Evolutionary conservation across 2,329 filamentous ascomycete genomes (phyloP).

Genomic region (Metarhizium rileyi): DNA sequence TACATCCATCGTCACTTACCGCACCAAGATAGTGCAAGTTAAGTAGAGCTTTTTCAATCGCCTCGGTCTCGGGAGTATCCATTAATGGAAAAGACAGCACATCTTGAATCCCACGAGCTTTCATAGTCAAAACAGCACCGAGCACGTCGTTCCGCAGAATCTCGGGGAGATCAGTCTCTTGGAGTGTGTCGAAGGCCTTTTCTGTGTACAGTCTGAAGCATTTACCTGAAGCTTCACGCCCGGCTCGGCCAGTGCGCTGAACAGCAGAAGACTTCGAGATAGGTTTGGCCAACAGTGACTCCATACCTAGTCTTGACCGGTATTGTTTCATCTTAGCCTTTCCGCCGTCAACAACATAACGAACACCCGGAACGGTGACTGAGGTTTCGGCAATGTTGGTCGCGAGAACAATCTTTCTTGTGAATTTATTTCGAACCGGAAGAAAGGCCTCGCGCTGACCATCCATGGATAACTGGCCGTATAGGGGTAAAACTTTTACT

Average conservation of each 20-base stretch:
- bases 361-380: conserved; percentile 86
- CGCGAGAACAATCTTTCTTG: conserved; percentile 80
- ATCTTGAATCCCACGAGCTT: conserved; percentile 77
- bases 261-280: conserved; percentile 92
- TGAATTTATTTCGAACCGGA: conserved; percentile 58
- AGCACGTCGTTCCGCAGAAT: conserved; percentile 85
- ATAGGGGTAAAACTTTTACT: conserved; percentile 66
- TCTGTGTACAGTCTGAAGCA: conserved; percentile 87
- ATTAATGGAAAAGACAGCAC: conserved; percentile 77
- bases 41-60: conserved; percentile 71
- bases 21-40: conserved; percentile 74
- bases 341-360: conserved; percentile 84
- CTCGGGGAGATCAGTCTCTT: conserved; percentile 72
- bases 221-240: conserved; percentile 82
- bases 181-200: conserved; percentile 57
- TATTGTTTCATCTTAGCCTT: conserved; percentile 95
- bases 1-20: conserved; percentile 58
- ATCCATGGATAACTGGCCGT: conserved; percentile 78
- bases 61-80: conserved; percentile 66
- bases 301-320: conserved; percentile 71
- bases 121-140: conserved; percentile 83
- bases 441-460: conserved; percentile 82
- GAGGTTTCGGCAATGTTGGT: conserved; percentile 99
- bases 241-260: conserved; percentile 83
- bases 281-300: conserved; percentile 80